Evolutionary conservation across 257 asterid genomes (phyloP), one percentile per base, ranked within the genome.

Genomic region (Rhazya stricta): DNA sequence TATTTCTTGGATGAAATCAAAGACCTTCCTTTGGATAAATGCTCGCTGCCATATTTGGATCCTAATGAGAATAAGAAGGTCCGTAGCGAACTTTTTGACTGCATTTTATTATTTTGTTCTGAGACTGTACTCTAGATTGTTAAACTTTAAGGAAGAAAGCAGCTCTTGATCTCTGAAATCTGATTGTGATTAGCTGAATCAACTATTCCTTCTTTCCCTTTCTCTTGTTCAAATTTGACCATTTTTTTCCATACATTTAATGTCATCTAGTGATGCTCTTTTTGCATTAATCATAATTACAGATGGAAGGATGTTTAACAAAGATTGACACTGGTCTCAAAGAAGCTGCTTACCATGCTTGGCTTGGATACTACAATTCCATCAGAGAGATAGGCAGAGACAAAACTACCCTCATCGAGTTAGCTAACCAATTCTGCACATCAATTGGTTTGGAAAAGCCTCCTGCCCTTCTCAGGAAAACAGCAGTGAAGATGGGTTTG

Each of bases 281-380:
- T 56, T 27, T 23, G 46, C 34, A 30, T 73, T 69, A 10, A 37
- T 69, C 50, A 46, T 21, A 34, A 72, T 36, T 85, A 85, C 84
- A 91, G 98, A 79, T 94, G 61, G 85, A 87, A 74, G 89, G 81
- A 70, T 85, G 88, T 6, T 76, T 92, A 86, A 78, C 70, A 45
- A 90, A 83, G 83, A 80, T 94, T 3, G 98, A 94, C 43, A 60
- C 83, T 6, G 91, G 91, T 34, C 69, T 88, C 53, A 94, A 89
- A 79, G 98, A 94, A 86, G 90, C 93, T 69, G 96, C 96, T 32
- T 94, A 89, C 84, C 97, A 87, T 73, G 84, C 95, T 1, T 94
- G 98, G 97, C 96, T 92, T 3, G 97, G 97, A n/a, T 94, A 90
- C 75, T 94, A 92, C 30, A 92, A 89, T 84, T 89, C 97, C 12